These are phyloP conservation scores for Actinomucor elegans DNA, from an alignment of 371 early-diverging fungal genomes.

Conservation along the genomic window DNA sequence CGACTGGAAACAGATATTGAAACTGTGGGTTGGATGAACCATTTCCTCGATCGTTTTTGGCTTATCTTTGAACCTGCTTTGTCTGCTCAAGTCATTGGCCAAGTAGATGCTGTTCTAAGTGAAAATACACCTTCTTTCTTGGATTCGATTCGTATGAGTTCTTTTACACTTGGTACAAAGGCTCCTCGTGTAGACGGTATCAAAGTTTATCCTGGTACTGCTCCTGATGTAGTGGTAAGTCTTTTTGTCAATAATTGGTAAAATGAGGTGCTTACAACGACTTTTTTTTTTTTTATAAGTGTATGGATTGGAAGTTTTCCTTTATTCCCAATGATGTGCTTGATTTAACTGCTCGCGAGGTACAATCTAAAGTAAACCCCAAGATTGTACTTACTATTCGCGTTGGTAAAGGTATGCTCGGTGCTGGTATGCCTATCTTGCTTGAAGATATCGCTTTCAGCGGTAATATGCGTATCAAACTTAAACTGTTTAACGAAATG, in stretches of 20 bases:
- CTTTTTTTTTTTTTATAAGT: slow-evolving; percentile 21
- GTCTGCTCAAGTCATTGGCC: slow-evolving; percentile 71
- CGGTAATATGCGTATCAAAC: slow-evolving; percentile 73
- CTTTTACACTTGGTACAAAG: slow-evolving; percentile 94
- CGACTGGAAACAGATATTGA: slow-evolving; percentile 65
- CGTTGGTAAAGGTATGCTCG: slow-evolving; percentile 84
- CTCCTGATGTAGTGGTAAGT: slow-evolving; percentile 75
- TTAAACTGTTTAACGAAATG: slow-evolving; percentile 77
- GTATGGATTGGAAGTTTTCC: slow-evolving; percentile 88
- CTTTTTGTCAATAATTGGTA: neutral
- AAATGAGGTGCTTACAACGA: neutral
- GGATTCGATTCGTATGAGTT: slow-evolving; percentile 83
- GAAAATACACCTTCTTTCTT: slow-evolving; percentile 85
- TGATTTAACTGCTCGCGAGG: slow-evolving; percentile 63
- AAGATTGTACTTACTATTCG: slow-evolving; percentile 89
- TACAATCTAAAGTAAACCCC: slow-evolving; percentile 74
- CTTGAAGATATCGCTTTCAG: slow-evolving; percentile 89
- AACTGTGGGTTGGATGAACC: slow-evolving; percentile 95
- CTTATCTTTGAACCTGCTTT: slow-evolving; percentile 89
- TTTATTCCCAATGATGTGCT: slow-evolving; percentile 78
- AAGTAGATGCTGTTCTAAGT: slow-evolving; percentile 68
- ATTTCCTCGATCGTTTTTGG: slow-evolving; percentile 88
- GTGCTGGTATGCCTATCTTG: slow-evolving; percentile 88
- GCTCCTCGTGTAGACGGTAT: slow-evolving; percentile 89
- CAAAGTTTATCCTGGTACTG: slow-evolving; percentile 70